phyloP scores from a whole-genome alignment of 345 rosid species.

The Salix caprea region DNA sequence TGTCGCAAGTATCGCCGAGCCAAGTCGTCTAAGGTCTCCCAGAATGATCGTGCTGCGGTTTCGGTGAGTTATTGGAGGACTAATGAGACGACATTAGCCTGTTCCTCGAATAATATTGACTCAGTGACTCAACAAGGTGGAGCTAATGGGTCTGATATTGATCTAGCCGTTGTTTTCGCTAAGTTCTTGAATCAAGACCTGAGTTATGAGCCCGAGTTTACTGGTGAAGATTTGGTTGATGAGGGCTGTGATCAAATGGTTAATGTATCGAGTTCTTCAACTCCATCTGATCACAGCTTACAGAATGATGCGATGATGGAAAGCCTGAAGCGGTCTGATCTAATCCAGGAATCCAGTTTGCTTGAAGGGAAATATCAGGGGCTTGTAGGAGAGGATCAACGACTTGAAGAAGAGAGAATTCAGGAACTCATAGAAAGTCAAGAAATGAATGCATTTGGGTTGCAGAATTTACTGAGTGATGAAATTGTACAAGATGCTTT shows the following conservation, averaged over 20 bases:
- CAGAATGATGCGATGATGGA: slow-evolving; percentile 13
- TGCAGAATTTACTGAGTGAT: slow-evolving; percentile 31
- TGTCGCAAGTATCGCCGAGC: slow-evolving; percentile 67
- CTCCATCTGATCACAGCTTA: not conserved
- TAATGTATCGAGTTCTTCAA: slow-evolving; percentile 11
- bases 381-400: slow-evolving; percentile 11
- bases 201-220: slow-evolving; percentile 11
- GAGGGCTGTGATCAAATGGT: not conserved
- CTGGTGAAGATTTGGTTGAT: not conserved
- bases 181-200: slow-evolving; percentile 47
- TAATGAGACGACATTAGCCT: not conserved
- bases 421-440: slow-evolving; percentile 19
- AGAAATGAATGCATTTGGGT: slow-evolving; percentile 22
- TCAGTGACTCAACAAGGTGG: not conserved
- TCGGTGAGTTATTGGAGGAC: slow-evolving; percentile 17
- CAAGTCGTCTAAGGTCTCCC: slow-evolving; percentile 34
- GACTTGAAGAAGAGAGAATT: slow-evolving; percentile 10
- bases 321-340: slow-evolving; percentile 9
- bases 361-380: slow-evolving; percentile 10
- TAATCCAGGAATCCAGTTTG: slow-evolving; percentile 5
- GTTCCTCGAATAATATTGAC: slow-evolving; percentile 4
- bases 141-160: slow-evolving; percentile 38
- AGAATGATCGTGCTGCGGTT: slow-evolving; percentile 6
- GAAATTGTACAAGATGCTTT: slow-evolving; percentile 39
- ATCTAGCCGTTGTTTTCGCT: slow-evolving; percentile 69